Base-by-base conservation (phyloP, 202 grass and related monocot genomes). In the Carex sylvatica region DNA sequence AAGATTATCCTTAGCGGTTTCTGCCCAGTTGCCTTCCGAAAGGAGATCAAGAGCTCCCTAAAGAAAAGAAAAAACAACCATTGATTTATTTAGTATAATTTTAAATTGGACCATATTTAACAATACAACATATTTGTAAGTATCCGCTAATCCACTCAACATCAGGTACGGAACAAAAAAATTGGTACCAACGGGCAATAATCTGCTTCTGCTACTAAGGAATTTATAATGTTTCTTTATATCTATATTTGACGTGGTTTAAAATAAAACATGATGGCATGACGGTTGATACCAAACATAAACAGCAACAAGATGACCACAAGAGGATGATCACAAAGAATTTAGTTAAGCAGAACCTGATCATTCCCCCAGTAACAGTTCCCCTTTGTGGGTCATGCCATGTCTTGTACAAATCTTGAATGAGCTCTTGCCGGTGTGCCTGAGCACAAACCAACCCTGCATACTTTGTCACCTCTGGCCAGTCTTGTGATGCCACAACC, bases 401-500 rank as follows among this genome's bases (percentile, higher is more conserved):
- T 83, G 91, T 99, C 73, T 99, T 99, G 73, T 88, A 99, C 80
- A 99, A 89, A 85, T 95, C 96, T 52, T 99, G 96, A 92, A 99
- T 99, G 42, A 99, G 92, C 82, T 99, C 96, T 85, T 99, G 96
- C 18, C 96, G 86, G 84, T 95, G 96, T 74, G 96, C 92, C 86
- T 95, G 95, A 64, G 95, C 95, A 80, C 92, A 97, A 61, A 97
- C 95, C 83, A 97, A 90, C 33, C 95, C 95, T 58, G 95, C 95
- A 85, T 97, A 97, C 36, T 97, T 97, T 71, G 95, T 97, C 82
- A 97, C 95, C 88, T 94, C 92, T 16, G 95, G 95, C 95, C 95
- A 97, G 51, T 97, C 95, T 88, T 97, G 95, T 44, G 95, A 97
- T 51, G 95, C 95, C 51, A 97, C 95, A 87, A 97, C 95, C 95